These are phyloP conservation scores for Penicillium sp. DNA, from an alignment of 2,329 filamentous ascomycete species.

Conservation along the genomic window DNA sequence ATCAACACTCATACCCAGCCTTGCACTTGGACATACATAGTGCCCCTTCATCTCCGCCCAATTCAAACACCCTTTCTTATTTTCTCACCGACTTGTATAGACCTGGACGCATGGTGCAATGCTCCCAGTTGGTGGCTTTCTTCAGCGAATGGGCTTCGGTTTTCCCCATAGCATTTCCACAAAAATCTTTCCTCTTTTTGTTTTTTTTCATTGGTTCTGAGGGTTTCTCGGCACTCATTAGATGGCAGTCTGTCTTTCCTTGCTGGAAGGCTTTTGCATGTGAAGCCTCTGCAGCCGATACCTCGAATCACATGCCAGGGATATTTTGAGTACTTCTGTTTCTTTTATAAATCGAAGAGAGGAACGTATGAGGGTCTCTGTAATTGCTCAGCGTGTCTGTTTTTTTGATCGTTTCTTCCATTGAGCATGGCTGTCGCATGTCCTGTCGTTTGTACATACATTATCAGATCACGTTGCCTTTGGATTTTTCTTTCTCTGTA, in stretches of 20 bases:
- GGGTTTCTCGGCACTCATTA: slow-evolving; percentile 25
- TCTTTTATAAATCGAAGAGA: too few relatives aligned
- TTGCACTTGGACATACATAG: slow-evolving; percentile 8
- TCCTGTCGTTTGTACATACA: slow-evolving; percentile 17
- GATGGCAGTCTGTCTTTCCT: slow-evolving; percentile 23
- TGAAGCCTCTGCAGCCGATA: slow-evolving; percentile 24
- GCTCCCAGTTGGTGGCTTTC: slow-evolving; percentile 21
- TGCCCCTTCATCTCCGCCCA: slow-evolving; percentile 4
- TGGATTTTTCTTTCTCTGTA: neutral
- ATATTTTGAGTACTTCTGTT: neutral
- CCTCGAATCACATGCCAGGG: slow-evolving; percentile 25
- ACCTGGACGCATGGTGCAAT: slow-evolving; percentile 19
- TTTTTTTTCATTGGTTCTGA: slow-evolving; percentile 7
- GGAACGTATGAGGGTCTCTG: slow-evolving; percentile 1
- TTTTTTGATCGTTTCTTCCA: slow-evolving; percentile 5
- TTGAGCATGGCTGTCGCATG: slow-evolving; percentile 16
- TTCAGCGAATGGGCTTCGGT: slow-evolving; percentile 25
- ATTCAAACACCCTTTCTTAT: slow-evolving; percentile 5
- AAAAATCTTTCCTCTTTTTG: slow-evolving; percentile 14
- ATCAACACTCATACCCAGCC: slow-evolving; percentile 1
- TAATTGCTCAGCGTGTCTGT: slow-evolving; percentile 10
- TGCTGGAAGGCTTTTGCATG: slow-evolving; percentile 24
- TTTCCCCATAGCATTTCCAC: slow-evolving; percentile 19
- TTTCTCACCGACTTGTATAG: slow-evolving; percentile 27
- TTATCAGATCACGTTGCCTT: neutral